Evolutionary conservation across 2,329 filamentous ascomycete species (phyloP).

Genomic region (Neopestalotiopsis sp.): DNA sequence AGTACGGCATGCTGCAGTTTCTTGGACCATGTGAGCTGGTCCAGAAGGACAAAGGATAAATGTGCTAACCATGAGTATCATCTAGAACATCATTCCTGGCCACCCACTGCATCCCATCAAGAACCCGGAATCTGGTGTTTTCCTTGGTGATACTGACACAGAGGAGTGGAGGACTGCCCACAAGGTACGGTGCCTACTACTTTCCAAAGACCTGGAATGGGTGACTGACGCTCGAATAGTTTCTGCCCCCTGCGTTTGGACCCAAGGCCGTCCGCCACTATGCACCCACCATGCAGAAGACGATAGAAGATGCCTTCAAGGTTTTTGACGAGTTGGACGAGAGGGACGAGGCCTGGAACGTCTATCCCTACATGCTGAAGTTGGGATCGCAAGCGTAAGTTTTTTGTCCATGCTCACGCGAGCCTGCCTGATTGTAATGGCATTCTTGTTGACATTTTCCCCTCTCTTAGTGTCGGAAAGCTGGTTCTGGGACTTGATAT

Average conservation of each 20-base stretch:
- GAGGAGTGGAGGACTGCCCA: slow-evolving; percentile 57
- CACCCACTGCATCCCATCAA: slow-evolving; percentile 54
- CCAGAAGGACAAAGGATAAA: too few relatives aligned
- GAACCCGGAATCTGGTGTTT: slow-evolving; percentile 47
- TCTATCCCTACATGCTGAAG: slow-evolving; percentile 57
- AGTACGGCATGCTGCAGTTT: too few relatives aligned
- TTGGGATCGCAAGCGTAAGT: slow-evolving; percentile 47
- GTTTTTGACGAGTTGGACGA: slow-evolving; percentile 58
- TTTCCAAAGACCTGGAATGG: neutral
- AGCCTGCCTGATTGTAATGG: neutral
- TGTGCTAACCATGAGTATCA: too few relatives aligned
- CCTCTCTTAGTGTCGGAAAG: slow-evolving; percentile 40
- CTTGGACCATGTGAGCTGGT: too few relatives aligned
- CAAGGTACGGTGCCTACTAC: slow-evolving; percentile 42
- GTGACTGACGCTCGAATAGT: slow-evolving; percentile 34
- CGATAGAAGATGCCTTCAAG: slow-evolving; percentile 55
- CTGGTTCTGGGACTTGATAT: slow-evolving; percentile 53
- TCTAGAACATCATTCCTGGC: slow-evolving; percentile 49
- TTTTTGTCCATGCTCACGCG: neutral
- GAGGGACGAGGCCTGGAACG: slow-evolving; percentile 51
- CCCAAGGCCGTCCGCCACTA: slow-evolving; percentile 68
- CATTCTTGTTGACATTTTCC: neutral
- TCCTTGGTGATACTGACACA: slow-evolving; percentile 56
- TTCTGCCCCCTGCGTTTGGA: slow-evolving; percentile 62
- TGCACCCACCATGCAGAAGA: slow-evolving; percentile 62